Evolutionary conservation across 148 eudicot species (phyloP).

Genomic region (Rhododendron griersonianum): DNA sequence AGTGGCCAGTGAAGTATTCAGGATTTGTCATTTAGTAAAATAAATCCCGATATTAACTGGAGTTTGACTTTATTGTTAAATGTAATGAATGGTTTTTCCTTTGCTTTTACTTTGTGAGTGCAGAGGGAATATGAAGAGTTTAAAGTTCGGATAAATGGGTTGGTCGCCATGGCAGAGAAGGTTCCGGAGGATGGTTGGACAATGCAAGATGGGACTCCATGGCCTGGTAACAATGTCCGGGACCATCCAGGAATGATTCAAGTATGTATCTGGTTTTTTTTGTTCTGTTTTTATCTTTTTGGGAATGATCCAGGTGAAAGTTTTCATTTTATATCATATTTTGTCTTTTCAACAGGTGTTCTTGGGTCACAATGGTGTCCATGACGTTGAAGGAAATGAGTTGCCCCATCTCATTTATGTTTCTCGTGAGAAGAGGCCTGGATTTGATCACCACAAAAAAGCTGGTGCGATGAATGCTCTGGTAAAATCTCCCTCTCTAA

Average conservation of each 20-base stretch:
- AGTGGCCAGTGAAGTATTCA: background rate
- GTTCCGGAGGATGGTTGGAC: slow-evolving; percentile 99
- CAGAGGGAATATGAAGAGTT: slow-evolving; percentile 96
- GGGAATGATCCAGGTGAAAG: background rate
- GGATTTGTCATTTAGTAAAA: background rate
- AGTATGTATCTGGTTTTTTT: slow-evolving; percentile 29
- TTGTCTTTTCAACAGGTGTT: slow-evolving; percentile 51
- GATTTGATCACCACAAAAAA: slow-evolving; percentile 91
- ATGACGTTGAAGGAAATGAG: slow-evolving; percentile 68
- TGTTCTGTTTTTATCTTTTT: background rate
- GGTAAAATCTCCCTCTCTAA: slow-evolving; percentile 40
- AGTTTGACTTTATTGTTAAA: background rate
- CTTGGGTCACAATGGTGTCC: slow-evolving; percentile 71
- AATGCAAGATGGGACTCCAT: slow-evolving; percentile 94
- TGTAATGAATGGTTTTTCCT: background rate
- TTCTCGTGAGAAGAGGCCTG: slow-evolving; percentile 97
- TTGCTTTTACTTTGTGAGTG: slow-evolving; percentile 5
- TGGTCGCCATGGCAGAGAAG: slow-evolving; percentile 78
- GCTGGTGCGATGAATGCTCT: slow-evolving; percentile 96
- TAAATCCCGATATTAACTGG: background rate
- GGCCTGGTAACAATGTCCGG: slow-evolving; percentile 95
- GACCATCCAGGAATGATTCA: slow-evolving; percentile 98
- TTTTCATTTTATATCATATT: background rate
- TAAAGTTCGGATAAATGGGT: slow-evolving; percentile 74
- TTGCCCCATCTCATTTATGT: slow-evolving; percentile 84